Conservation (phyloP, 1,284 basidiomycete genomes). For the Entoloma clypeatum region DNA sequence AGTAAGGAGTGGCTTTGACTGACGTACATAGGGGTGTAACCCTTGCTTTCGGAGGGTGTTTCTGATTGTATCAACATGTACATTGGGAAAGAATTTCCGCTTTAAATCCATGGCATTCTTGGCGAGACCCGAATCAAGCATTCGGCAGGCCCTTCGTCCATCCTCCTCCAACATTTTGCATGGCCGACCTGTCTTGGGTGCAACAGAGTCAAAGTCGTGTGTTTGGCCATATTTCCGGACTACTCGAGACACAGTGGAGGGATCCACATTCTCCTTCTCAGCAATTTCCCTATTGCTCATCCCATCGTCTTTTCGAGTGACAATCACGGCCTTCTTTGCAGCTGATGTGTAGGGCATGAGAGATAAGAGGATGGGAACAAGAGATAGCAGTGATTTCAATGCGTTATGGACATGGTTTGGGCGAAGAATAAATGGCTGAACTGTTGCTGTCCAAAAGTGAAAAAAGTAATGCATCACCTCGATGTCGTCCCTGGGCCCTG, state of each 20-base stretch:
- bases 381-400: too few relatives aligned
- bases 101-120: conserved; percentile 1
- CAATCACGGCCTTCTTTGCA: conserved; percentile 5
- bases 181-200: neutral
- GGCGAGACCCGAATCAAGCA: neutral
- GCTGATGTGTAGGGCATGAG: conserved; percentile 5
- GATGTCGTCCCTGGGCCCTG: too few relatives aligned
- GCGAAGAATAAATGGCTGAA: too few relatives aligned
- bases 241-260: neutral
- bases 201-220: neutral
- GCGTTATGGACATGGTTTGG: too few relatives aligned
- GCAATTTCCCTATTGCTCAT: neutral
- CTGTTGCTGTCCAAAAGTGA: too few relatives aligned
- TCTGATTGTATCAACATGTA: conserved; percentile 1
- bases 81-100: conserved; percentile 3
- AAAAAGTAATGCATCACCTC: too few relatives aligned
- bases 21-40: conserved; percentile 1
- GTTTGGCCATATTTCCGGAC: neutral
- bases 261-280: neutral
- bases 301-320: neutral
- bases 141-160: neutral
- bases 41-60: neutral
- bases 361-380: too few relatives aligned
- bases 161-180: neutral
- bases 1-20: conserved; percentile 15